Percentiles rank a stretch among this genome's conserved stretches.
phyloP scores from a whole-genome alignment of 768 basidiomycete species.

The Pisolithus tinctorius region DNA sequence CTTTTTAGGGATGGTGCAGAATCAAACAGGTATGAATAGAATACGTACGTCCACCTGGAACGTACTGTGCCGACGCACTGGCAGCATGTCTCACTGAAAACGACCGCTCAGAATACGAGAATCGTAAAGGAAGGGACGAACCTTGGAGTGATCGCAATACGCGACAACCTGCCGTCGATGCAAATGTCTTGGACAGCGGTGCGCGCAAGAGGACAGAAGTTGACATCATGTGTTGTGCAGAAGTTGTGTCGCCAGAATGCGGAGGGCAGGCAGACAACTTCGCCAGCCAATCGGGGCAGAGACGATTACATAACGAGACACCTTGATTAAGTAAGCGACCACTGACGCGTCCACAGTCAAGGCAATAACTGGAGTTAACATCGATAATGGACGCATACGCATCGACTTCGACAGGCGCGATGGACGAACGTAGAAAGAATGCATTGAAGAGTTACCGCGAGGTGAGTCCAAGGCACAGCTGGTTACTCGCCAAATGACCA shows the following conservation, averaged over 20 bases:
- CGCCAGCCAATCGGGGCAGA: constrained; percentile 10
- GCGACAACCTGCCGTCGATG: constrained; percentile 27
- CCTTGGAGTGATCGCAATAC: constrained; percentile 35
- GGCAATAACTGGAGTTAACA: too few species aligned
- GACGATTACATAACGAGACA: not conserved
- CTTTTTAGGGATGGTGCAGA: not conserved
- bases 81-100: constrained; percentile 34
- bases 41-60: constrained; percentile 67
- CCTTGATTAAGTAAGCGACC: too few species aligned
- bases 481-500: not conserved
- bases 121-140: constrained; percentile 6
- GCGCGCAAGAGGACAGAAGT: constrained; percentile 44
- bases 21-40: not conserved
- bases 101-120: not conserved
- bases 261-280: not conserved
- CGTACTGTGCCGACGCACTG: constrained; percentile 36
- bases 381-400: constrained; percentile 20
- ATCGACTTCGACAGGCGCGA: constrained; percentile 38
- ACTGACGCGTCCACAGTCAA: too few species aligned
- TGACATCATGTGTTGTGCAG: constrained; percentile 35
- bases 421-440: constrained; percentile 69
- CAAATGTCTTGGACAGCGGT: constrained; percentile 37
- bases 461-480: constrained; percentile 29
- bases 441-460: constrained; percentile 75
- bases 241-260: constrained; percentile 1